Evolutionary conservation across 192 early-diverging fungal genomes (phyloP), one percentile per base, ranked within the genome.

Genomic region (Mortierella claussenii): DNA sequence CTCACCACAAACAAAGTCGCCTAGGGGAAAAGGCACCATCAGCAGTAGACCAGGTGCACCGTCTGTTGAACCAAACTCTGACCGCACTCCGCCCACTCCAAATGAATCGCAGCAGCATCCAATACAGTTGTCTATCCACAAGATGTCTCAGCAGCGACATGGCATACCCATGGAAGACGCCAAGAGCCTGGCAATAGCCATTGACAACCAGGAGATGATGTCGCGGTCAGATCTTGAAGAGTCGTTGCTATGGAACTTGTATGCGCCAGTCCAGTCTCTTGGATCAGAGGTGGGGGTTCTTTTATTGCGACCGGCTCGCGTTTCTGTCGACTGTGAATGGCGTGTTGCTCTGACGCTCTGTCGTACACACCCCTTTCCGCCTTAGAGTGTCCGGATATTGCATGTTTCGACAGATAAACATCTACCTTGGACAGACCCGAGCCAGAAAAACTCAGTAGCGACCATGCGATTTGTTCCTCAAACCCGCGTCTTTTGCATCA

Each of bases 401-500:
- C 53, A 76, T 52, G 73, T 52, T 17, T 66, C 73, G n/a, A 50
- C 64, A 2, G 73, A 76, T 53, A 76, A 76, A 20, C 73, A 76
- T 47, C 63, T 76, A 3, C 73, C 73, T 27, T 76, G 73, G 73
- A 62, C 73, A 18, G 58, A 62, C 24, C 26, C 15, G 23, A 47
- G 15, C 1, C 73, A 67, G 28, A 33, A 54, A 10, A 48, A 67
- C 31, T n/a, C 42, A 31, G 26, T 62, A 12, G 30, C 43, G 10
- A 21, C 51, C 15, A 67, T 76, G 73, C 50, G 83, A 28, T 79
- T 94, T 15, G 90, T 88, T 10, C 90, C 92, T 2, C 78, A 88
- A n/a, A 91, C 92, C 0, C 78, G 83, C 11, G 86, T 94, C 27
- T 79, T 86, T 15, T 79, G 78, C 9, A 55, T 91, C 43, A 82